A percentile compares a stretch with the other conserved stretches of the same genome.
Conservation (phyloP, 148 eudicot species). For the Cornus controversa region DNA sequence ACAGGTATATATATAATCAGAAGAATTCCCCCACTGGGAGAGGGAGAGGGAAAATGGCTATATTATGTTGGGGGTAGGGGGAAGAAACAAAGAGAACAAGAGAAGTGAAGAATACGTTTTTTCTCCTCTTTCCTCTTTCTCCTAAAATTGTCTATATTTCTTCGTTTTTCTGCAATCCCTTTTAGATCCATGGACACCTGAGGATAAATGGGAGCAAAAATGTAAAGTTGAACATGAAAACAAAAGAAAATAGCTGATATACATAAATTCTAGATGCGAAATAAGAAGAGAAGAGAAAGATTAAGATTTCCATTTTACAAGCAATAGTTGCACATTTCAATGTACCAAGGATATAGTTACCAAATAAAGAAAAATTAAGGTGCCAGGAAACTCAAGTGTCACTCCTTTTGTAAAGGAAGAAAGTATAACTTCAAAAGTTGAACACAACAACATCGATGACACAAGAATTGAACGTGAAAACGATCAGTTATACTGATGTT, state of each 20-base stretch:
- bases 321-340: neutral
- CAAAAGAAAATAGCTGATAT: neutral
- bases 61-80: neutral
- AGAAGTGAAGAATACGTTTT: constrained; percentile 48
- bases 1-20: constrained; percentile 15
- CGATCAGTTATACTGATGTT: neutral
- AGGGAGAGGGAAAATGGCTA: neutral
- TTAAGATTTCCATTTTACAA: neutral
- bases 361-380: neutral
- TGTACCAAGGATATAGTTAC: neutral
- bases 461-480: no score
- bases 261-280: neutral
- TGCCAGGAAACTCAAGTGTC: neutral
- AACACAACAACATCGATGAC: neutral
- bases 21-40: neutral
- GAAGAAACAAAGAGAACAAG: neutral
- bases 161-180: constrained; percentile 58
- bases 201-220: constrained; percentile 1
- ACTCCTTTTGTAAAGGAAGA: neutral
- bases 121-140: constrained; percentile 78
- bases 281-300: neutral
- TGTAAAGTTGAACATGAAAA: constrained; percentile 1
- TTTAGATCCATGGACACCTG: constrained; percentile 62
- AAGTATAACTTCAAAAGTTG: neutral
- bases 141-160: constrained; percentile 52